These are phyloP conservation scores for Hymenoscyphus linearis DNA, from an alignment of 2,329 filamentous ascomycete genomes.

Conservation along the genomic window DNA sequence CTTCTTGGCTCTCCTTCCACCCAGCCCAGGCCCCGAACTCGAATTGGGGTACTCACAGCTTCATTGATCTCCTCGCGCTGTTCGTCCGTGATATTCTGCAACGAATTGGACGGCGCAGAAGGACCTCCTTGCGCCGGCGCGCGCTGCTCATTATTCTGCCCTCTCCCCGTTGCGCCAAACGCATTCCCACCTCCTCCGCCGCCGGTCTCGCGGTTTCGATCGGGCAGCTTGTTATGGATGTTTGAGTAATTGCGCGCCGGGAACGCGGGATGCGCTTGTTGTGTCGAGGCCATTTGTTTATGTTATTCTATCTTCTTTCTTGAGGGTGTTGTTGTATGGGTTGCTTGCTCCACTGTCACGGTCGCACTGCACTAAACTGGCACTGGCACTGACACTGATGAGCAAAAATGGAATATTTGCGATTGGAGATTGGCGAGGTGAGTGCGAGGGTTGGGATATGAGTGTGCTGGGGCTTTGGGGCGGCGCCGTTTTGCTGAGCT, in stretches of 20 bases:
- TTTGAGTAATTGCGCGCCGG: constrained; percentile 34
- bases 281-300: neutral
- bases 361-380: too few species aligned
- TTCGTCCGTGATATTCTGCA: constrained; percentile 66
- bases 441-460: neutral
- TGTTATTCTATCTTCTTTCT: neutral
- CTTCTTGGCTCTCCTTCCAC: neutral
- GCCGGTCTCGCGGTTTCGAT: constrained; percentile 21
- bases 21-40: neutral
- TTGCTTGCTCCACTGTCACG: neutral
- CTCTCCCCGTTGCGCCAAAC: neutral
- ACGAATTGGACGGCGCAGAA: constrained; percentile 15
- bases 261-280: constrained; percentile 45
- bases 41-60: constrained; percentile 56
- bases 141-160: neutral
- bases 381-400: too few species aligned
- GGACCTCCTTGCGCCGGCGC: constrained; percentile 9
- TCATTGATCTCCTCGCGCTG: constrained; percentile 91
- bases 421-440: neutral
- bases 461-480: neutral
- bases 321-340: neutral
- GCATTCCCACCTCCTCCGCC: neutral
- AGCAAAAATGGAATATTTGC: neutral
- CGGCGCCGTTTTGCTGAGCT: neutral
- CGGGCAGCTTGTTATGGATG: constrained; percentile 46